A percentile compares a stretch with the other conserved stretches of the same genome.
These are phyloP conservation scores for Tulasnella sp. DNA, from an alignment of 768 basidiomycete species.

Conservation along the genomic window DNA sequence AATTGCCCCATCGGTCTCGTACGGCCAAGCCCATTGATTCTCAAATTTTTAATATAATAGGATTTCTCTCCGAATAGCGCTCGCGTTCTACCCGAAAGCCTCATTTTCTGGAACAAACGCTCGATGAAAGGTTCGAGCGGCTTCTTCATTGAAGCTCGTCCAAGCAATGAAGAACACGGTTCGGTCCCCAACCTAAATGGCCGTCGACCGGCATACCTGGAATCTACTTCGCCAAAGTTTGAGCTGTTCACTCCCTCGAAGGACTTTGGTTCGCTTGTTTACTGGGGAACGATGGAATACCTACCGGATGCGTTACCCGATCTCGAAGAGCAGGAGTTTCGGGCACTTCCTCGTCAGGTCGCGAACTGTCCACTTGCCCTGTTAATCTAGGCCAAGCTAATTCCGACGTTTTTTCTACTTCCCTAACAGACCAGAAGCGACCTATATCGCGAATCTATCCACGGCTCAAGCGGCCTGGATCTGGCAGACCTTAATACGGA, in stretches of 20 bases:
- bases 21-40: neutral
- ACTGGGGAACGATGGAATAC: neutral
- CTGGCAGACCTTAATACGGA: neutral
- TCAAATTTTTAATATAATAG: neutral
- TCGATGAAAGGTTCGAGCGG: neutral
- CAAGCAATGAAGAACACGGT: neutral
- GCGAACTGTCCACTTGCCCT: neutral
- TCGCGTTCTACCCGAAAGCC: neutral
- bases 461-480: neutral
- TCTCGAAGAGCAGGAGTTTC: neutral
- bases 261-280: neutral
- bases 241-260: neutral
- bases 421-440: neutral
- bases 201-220: neutral
- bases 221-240: neutral
- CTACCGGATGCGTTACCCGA: neutral
- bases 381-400: neutral
- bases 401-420: neutral
- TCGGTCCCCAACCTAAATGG: neutral
- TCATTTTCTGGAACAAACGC: neutral
- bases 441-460: neutral
- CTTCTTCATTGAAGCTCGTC: neutral
- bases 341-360: neutral
- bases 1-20: neutral
- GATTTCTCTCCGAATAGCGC: neutral